These are phyloP conservation scores for Emiliania huxleyi DNA, from an alignment of 78 protist species.

Conservation along the genomic window DNA sequence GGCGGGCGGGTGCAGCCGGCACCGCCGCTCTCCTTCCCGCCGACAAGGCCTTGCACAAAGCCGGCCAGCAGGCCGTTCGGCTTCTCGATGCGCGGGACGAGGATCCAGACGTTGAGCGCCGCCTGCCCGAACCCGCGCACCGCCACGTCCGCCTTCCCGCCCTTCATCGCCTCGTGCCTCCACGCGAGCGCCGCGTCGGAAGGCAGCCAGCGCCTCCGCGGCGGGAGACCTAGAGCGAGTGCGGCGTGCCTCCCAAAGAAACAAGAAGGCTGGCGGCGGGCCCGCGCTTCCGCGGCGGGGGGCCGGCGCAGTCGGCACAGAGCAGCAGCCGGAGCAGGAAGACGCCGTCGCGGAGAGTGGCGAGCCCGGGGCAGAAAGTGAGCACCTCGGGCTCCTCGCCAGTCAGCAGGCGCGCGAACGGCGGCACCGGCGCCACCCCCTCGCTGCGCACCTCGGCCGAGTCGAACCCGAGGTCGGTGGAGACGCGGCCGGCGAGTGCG, in stretches of 20 bases:
- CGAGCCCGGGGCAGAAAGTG: conserved; percentile 20
- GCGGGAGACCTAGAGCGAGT: not conserved
- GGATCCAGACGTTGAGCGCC: too few relatives aligned
- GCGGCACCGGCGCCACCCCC: not conserved
- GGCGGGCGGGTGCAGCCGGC: too few relatives aligned
- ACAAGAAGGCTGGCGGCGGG: too few relatives aligned
- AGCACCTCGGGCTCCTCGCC: not conserved
- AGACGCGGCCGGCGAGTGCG: not conserved
- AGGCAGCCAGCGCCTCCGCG: not conserved
- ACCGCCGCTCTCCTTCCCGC: too few relatives aligned
- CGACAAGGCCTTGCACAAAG: too few relatives aligned
- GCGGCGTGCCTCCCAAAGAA: too few relatives aligned
- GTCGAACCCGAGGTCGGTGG: not conserved
- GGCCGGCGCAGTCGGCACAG: conserved; percentile 21
- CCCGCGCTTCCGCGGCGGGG: not conserved
- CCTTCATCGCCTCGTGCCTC: not conserved
- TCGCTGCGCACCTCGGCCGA: not conserved
- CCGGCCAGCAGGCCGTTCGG: too few relatives aligned
- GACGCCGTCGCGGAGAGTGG: conserved; percentile 42
- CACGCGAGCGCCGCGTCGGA: conserved; percentile 29
- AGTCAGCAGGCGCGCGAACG: not conserved
- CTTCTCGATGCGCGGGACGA: too few relatives aligned
- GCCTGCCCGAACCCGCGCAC: too few relatives aligned
- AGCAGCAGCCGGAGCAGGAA: conserved; percentile 39
- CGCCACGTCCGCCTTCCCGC: too few relatives aligned